Percentiles rank a stretch among this genome's conserved stretches.
phyloP scores from a whole-genome alignment of 192 early-diverging fungal species.

The Fimicolochytrium jonesii region DNA sequence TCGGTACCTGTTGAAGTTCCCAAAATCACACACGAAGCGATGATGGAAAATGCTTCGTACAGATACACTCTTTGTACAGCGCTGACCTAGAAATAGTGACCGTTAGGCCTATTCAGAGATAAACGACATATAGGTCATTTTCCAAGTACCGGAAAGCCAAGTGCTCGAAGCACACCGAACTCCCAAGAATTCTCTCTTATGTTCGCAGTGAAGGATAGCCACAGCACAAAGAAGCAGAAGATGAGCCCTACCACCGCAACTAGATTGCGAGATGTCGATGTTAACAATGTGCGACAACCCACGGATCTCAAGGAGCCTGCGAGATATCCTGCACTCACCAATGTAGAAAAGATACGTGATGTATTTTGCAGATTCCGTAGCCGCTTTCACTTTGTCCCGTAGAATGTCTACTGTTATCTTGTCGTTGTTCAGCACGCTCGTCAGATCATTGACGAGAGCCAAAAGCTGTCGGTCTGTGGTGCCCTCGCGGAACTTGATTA shows the following conservation, averaged over 20 bases:
- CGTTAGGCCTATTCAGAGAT: too few species aligned
- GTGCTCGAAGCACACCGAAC: slow-evolving; percentile 31
- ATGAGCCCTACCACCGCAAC: slow-evolving; percentile 31
- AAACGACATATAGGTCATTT: too few species aligned
- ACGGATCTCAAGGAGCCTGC: too few species aligned
- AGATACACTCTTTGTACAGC: slow-evolving; percentile 24
- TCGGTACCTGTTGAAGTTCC: slow-evolving; percentile 24
- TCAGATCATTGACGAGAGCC: slow-evolving; percentile 15
- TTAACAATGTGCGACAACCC: too few species aligned
- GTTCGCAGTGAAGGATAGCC: slow-evolving; percentile 36
- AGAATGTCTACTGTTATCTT: slow-evolving; percentile 5
- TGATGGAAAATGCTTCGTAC: slow-evolving; percentile 32
- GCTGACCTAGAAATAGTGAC: slow-evolving; percentile 8
- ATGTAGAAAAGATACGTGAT: slow-evolving; percentile 26
- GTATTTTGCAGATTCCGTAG: slow-evolving; percentile 13
- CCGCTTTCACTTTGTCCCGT: slow-evolving; percentile 10
- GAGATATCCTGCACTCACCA: slow-evolving; percentile 15
- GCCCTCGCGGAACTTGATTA: not conserved
- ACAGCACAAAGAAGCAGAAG: slow-evolving; percentile 32
- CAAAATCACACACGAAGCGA: slow-evolving; percentile 18
- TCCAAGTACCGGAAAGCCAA: slow-evolving; percentile 32
- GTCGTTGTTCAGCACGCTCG: slow-evolving; percentile 12
- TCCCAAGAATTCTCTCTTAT: slow-evolving; percentile 36
- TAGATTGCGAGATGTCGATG: not conserved
- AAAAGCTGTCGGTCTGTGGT: slow-evolving; percentile 8